Evolutionary conservation across 1,284 basidiomycete genomes (phyloP), one percentile per base, ranked within the genome.

Genomic region (Mixia osmundae): DNA sequence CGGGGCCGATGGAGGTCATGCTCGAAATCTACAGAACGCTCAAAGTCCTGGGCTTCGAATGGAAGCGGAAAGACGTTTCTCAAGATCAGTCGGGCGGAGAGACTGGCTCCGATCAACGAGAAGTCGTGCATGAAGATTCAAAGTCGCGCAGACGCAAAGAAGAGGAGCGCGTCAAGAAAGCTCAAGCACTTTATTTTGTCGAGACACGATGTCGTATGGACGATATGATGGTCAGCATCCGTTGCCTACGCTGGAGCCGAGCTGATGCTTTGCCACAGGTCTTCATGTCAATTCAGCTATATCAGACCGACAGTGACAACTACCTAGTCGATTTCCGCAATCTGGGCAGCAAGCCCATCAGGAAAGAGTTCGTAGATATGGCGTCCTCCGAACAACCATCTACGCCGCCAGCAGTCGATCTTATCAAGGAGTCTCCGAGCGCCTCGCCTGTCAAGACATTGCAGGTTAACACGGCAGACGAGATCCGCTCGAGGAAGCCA

Each of bases 1-100:
- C 76, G 41, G 83, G 85, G 30, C 89, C 89, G 15, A 91, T 95
- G 82, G 89, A 95, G 56, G 89, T 97, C 30, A 94, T 97, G 87
- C 62, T 94, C 18, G 89, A 95, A 64, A 91, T 97, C 39, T 97
- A 97, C 60, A 66, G 80, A 43, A 91, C 87, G 36, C 60, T 97
- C 39, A 76, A 78, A 57, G 64, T 72, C 38, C 63, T 97, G n/a
- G 80, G 78, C 14, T 94, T 97, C 82, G 83, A 97, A 57, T 97
- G 89, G 87, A 57, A 59, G 30, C 50, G 51, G 21, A 57, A 55
- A 42, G 38, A 37, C 21, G 22, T 34, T n/a, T n/a, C 12, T n/a
- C 11, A n/a, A 12, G 23, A 21, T 10, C 23, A 4, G 5, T 14
- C 10, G 21, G 5, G 5, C 5, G 7, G 14, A 7, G 23, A 24